phyloP scores from a whole-genome alignment of 2,329 filamentous ascomycete genomes.

The Ophiostoma australiae region DNA sequence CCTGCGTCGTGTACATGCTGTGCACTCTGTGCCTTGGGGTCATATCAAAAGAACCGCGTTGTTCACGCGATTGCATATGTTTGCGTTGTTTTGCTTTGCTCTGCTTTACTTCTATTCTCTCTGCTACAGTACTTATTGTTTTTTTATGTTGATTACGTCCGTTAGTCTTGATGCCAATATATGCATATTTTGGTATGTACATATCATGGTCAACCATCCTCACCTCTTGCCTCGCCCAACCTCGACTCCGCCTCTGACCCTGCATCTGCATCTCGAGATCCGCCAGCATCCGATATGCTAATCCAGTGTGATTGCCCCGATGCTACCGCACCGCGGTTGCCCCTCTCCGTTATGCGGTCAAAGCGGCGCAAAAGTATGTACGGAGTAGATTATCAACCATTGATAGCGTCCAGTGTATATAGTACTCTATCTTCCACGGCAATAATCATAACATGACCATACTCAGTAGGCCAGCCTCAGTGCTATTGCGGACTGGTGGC shows the following conservation, averaged over 20 bases:
- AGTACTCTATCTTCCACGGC: not conserved
- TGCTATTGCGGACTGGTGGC: not conserved
- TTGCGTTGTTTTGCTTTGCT: not conserved
- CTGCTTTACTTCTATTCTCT: not conserved
- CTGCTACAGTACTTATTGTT: not conserved
- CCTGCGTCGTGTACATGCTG: not conserved
- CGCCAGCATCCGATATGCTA: not conserved
- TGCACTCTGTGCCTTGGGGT: not conserved
- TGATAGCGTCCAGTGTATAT: not conserved
- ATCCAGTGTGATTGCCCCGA: not conserved
- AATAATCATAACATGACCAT: not conserved
- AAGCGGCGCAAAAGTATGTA: not conserved
- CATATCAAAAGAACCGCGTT: constrained; percentile 10
- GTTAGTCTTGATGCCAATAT: not conserved
- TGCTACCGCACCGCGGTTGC: not conserved
- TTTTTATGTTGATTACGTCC: not conserved
- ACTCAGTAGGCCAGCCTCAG: not conserved
- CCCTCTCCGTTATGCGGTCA: not conserved
- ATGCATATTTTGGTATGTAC: not conserved
- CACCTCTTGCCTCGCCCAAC: too few species aligned
- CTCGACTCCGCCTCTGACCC: too few species aligned
- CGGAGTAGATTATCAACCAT: not conserved
- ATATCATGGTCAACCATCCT: too few species aligned
- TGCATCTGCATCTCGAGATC: not conserved
- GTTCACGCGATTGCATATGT: constrained; percentile 6